phyloP scores from a whole-genome alignment of 2,329 filamentous ascomycete genomes.

The Sporothrix phasma region DNA sequence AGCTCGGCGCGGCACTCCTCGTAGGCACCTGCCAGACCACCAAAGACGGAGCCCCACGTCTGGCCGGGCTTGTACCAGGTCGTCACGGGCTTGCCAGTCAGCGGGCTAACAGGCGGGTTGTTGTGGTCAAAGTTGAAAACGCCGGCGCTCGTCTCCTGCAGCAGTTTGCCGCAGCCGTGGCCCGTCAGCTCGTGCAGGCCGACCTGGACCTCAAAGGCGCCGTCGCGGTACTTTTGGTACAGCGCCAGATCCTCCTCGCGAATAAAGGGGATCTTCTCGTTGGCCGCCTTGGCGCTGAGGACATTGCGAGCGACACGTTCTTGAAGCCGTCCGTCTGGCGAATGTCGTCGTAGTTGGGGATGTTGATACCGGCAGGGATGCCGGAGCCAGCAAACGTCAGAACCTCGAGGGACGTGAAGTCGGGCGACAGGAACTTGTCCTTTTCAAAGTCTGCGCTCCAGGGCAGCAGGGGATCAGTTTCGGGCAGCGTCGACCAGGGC shows the following conservation, averaged over 20 bases:
- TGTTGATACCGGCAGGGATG: constrained; percentile 59
- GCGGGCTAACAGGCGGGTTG: constrained; percentile 71
- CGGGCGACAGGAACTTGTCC: constrained; percentile 87
- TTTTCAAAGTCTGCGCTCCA: constrained; percentile 90
- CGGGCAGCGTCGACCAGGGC: constrained; percentile 75
- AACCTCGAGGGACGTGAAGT: constrained; percentile 92
- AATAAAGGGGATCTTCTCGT: constrained; percentile 90
- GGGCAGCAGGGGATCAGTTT: constrained; percentile 80
- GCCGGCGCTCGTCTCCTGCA: constrained; percentile 77
- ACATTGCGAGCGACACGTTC: constrained; percentile 89
- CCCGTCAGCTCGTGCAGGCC: constrained; percentile 81
- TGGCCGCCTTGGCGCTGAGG: constrained; percentile 77
- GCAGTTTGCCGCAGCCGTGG: constrained; percentile 85
- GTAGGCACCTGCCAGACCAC: constrained; percentile 75
- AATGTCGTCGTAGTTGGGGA: constrained; percentile 66
- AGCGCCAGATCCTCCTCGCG: constrained; percentile 64
- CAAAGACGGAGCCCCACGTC: constrained; percentile 91
- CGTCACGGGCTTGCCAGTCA: constrained; percentile 65
- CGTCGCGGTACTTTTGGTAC: constrained; percentile 74
- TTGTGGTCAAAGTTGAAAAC: constrained; percentile 79
- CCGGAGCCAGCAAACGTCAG: constrained; percentile 65
- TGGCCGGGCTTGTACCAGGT: constrained; percentile 93
- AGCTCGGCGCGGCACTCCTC: constrained; percentile 93
- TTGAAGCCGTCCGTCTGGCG: constrained; percentile 81
- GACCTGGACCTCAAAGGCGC: constrained; percentile 89